Evolutionary conservation across 2,329 filamentous ascomycete species (phyloP).

Genomic region (Rhynchosporium secalis): DNA sequence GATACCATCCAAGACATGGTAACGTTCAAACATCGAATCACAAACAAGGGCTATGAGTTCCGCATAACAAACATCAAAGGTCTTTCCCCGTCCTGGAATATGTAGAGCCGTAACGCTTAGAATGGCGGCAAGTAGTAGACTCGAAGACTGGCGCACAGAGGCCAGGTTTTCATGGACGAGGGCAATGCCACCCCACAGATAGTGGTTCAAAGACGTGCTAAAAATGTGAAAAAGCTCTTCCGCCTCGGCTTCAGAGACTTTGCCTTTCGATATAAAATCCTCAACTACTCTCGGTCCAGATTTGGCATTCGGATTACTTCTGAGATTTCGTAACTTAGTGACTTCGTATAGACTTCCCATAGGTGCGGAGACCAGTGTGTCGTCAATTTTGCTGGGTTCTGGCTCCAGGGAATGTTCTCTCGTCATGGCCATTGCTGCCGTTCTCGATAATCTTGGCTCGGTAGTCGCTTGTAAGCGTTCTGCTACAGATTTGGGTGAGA

Average conservation of each 20-base stretch:
- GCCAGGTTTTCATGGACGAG: conserved; percentile 50
- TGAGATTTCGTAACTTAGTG: conserved; percentile 48
- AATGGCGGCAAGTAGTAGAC: conserved; percentile 56
- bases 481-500: conserved; percentile 15
- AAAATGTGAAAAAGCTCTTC: conserved; percentile 51
- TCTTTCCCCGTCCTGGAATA: conserved; percentile 52
- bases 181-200: conserved; percentile 53
- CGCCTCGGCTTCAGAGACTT: conserved; percentile 48
- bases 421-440: conserved; percentile 47
- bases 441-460: conserved; percentile 23
- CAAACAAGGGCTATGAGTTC: conserved; percentile 59
- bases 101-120: conserved; percentile 61
- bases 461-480: conserved; percentile 8
- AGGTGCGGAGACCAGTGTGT: conserved; percentile 38
- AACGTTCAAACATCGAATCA: conserved; percentile 56
- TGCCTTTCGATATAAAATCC: conserved; percentile 52
- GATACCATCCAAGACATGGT: conserved; percentile 58
- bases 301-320: conserved; percentile 41
- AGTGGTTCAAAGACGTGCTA: conserved; percentile 50
- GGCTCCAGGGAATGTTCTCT: conserved; percentile 45
- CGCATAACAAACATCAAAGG: conserved; percentile 56
- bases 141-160: conserved; percentile 55
- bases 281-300: conserved; percentile 38
- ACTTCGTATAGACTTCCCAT: conserved; percentile 57
- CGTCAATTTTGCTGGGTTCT: conserved; percentile 36